Evolutionary conservation across 208 protist species (phyloP).

Genomic region (Trypanosoma brucei): DNA sequence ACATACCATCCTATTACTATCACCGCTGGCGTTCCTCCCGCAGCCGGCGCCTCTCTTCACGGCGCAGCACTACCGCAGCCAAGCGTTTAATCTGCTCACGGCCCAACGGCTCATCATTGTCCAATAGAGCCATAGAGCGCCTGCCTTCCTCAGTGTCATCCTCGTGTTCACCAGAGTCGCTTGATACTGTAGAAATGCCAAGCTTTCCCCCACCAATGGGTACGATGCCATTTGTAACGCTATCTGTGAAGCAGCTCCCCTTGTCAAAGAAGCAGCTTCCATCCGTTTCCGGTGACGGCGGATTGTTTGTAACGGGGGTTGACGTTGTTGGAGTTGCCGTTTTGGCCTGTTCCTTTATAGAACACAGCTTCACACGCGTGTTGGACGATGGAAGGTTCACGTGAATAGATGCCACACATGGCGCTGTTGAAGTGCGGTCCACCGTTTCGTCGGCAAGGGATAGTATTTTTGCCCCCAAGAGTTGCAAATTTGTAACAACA

Average conservation of each 20-base stretch:
- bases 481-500: conserved; percentile 30
- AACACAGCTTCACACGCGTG: conserved; percentile 16
- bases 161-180: conserved; percentile 5
- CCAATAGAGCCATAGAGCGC: conserved; percentile 3
- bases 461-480: conserved; percentile 48
- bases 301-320: background rate
- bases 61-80: conserved; percentile 32
- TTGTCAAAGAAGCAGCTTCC: background rate
- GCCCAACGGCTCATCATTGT: conserved; percentile 41
- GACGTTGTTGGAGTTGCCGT: background rate
- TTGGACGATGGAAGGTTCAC: conserved; percentile 18
- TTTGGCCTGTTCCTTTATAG: background rate
- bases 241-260: background rate
- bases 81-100: conserved; percentile 66
- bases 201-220: background rate
- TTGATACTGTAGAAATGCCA: background rate
- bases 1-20: background rate
- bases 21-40: conserved; percentile 19
- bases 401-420: background rate
- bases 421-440: background rate
- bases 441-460: conserved; percentile 53
- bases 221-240: conserved; percentile 9
- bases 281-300: background rate
- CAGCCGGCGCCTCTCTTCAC: conserved; percentile 28
- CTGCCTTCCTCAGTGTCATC: background rate